Evolutionary conservation across 192 early-diverging fungal species (phyloP).

Genomic region (Entrophospora sp.): DNA sequence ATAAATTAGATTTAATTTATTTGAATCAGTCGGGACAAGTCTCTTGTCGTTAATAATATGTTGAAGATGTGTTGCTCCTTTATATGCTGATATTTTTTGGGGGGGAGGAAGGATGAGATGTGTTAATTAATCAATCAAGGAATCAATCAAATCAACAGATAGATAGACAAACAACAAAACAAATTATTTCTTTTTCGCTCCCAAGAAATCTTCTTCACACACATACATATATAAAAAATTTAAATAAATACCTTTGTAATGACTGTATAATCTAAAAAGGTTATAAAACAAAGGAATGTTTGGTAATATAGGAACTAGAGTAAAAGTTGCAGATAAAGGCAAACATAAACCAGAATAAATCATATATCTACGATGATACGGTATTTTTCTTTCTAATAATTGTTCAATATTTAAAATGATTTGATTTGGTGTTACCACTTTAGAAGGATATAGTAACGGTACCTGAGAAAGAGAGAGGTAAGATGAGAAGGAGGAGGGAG

Average conservation of each 20-base stretch:
- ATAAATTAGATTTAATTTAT: slow-evolving; percentile 6
- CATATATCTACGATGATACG: slow-evolving; percentile 67
- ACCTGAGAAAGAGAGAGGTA: slow-evolving; percentile 22
- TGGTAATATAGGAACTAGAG: slow-evolving; percentile 61
- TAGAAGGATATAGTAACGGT: slow-evolving; percentile 39
- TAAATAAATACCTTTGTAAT: slow-evolving; percentile 56
- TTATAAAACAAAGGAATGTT: slow-evolving; percentile 76
- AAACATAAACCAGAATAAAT: slow-evolving; percentile 55
- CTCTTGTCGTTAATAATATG: background rate
- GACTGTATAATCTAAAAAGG: slow-evolving; percentile 68
- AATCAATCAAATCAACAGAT: too few relatives aligned
- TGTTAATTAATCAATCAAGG: too few relatives aligned
- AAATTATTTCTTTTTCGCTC: too few relatives aligned
- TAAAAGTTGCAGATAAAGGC: slow-evolving; percentile 61
- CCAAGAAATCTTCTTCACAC: too few relatives aligned
- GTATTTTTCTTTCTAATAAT: slow-evolving; percentile 40
- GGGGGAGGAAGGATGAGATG: too few relatives aligned
- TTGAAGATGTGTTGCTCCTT: slow-evolving; percentile 18
- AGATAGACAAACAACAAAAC: too few relatives aligned
- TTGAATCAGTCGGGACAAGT: background rate
- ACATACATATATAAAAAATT: background rate
- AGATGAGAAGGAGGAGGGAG: background rate
- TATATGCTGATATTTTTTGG: too few relatives aligned
- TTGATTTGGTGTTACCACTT: slow-evolving; percentile 29
- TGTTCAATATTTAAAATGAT: slow-evolving; percentile 36